Conservation (phyloP, 768 basidiomycete genomes). For the Dioszegia hungarica region DNA sequence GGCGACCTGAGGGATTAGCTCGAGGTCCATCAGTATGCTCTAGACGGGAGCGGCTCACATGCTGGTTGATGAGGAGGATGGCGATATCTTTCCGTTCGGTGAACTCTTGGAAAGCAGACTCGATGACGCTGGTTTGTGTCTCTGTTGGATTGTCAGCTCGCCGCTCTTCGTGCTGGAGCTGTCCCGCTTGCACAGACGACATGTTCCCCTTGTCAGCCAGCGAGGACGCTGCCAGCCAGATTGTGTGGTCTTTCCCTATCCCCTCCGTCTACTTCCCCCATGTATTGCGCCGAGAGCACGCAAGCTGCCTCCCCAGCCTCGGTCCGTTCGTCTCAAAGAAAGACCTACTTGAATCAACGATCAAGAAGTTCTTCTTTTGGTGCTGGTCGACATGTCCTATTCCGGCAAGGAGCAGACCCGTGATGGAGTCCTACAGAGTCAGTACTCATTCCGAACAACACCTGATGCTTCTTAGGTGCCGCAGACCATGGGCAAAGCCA, state of each 20-base stretch:
- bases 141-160: constrained; percentile 55
- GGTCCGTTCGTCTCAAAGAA: too few species aligned
- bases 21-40: neutral
- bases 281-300: too few species aligned
- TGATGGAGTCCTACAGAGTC: constrained; percentile 80
- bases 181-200: neutral
- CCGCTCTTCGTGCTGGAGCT: too few species aligned
- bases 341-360: constrained; percentile 82
- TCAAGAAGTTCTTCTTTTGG: constrained; percentile 95
- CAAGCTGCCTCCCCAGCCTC: too few species aligned
- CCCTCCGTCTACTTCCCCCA: too few species aligned
- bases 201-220: neutral
- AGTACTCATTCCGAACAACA: too few species aligned
- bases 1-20: constrained; percentile 62
- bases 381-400: constrained; percentile 84
- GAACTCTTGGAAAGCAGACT: constrained; percentile 87
- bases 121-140: constrained; percentile 84
- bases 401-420: constrained; percentile 89
- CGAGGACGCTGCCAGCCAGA: neutral
- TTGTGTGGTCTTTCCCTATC: neutral
- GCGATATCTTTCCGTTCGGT: constrained; percentile 92
- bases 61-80: constrained; percentile 95
- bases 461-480: too few species aligned
- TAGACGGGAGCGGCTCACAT: constrained; percentile 57
- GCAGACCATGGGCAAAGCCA: too few species aligned